These are phyloP conservation scores for Penicillium manginii DNA, from an alignment of 495 filamentous ascomycete genomes.

Conservation along the genomic window DNA sequence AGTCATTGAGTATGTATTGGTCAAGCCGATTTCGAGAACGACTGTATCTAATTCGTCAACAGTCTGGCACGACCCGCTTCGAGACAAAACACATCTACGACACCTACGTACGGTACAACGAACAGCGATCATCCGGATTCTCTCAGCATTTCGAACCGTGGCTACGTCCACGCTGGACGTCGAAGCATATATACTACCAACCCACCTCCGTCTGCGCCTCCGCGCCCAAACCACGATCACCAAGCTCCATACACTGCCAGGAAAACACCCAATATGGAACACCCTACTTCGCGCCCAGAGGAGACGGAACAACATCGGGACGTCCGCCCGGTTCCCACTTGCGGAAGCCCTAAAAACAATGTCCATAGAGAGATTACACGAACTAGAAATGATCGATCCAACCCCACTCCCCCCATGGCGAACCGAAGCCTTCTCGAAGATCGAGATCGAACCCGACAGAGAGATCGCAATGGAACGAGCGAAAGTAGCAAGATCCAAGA, in stretches of 20 bases:
- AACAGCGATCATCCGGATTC: background rate
- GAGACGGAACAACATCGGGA: background rate
- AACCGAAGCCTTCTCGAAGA: slow-evolving; percentile 22
- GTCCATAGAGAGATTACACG: slow-evolving; percentile 12
- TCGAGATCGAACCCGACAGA: slow-evolving; percentile 23
- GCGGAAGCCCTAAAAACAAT: background rate
- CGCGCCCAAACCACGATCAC: background rate
- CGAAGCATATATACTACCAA: background rate
- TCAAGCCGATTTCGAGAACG: background rate
- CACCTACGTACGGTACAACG: background rate
- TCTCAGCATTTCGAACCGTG: background rate
- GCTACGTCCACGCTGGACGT: background rate
- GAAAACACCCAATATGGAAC: background rate
- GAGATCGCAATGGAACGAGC: slow-evolving; percentile 24
- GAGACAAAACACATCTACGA: background rate
- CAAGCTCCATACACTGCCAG: background rate
- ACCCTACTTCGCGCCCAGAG: background rate
- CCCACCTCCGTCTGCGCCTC: background rate
- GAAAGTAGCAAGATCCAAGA: background rate
- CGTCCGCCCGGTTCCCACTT: background rate
- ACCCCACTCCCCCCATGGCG: slow-evolving; percentile 25
- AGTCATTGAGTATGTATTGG: background rate
- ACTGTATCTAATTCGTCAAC: background rate
- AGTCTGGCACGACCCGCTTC: background rate
- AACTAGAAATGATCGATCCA: slow-evolving; percentile 29